Percentiles rank a stretch among this genome's conserved stretches.
Conservation (phyloP, 495 filamentous ascomycete species). For the Podospora tetraspora region DNA sequence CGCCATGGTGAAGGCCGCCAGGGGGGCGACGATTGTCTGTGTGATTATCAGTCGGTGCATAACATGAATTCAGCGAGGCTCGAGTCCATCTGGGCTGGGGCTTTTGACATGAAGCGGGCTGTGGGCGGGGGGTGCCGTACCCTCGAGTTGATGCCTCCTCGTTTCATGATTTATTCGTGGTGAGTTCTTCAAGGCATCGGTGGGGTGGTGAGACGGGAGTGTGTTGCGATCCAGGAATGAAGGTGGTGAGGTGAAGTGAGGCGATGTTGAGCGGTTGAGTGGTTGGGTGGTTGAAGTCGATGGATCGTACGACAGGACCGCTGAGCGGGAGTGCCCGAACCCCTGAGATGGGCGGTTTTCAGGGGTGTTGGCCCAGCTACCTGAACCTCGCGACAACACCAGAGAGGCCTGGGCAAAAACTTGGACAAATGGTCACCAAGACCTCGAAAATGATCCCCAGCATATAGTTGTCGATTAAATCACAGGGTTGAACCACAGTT, state of each 20-base stretch:
- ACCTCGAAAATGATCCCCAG: neutral
- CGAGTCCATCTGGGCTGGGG: too few species aligned
- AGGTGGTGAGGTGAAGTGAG: neutral
- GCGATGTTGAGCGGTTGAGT: neutral
- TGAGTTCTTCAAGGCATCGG: neutral
- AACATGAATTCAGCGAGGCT: too few species aligned
- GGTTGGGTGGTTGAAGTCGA: neutral
- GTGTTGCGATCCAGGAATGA: neutral
- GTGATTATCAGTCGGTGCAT: neutral
- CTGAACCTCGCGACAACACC: neutral
- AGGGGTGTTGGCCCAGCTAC: neutral
- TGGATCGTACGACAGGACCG: neutral
- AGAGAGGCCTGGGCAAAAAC: neutral
- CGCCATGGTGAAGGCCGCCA: neutral
- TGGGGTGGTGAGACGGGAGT: neutral
- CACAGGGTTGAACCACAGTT: too few species aligned
- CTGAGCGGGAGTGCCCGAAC: neutral
- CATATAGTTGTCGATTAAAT: too few species aligned
- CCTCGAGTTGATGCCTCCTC: neutral
- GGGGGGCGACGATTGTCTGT: neutral
- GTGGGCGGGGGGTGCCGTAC: neutral
- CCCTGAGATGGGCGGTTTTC: neutral
- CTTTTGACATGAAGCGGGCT: too few species aligned
- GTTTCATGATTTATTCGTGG: neutral
- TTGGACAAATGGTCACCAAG: neutral